A percentile compares a stretch with the other conserved stretches of the same genome.
Conservation (phyloP, 2,329 filamentous ascomycete genomes). For the Hymenoscyphus repandus region DNA sequence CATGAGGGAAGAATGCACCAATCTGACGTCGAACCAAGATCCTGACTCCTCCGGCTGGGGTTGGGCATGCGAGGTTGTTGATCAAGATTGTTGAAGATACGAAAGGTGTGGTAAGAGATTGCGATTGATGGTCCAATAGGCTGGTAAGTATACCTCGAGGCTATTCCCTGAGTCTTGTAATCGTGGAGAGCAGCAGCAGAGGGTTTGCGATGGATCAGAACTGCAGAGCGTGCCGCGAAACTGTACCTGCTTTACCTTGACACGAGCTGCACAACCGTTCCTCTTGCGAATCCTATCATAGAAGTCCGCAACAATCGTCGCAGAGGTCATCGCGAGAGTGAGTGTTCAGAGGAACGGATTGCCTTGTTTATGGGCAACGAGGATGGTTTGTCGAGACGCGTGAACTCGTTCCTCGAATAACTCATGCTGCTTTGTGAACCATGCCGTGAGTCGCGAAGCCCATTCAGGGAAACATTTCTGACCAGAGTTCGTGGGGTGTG, state of each 20-base stretch:
- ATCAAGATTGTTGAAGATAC: background rate
- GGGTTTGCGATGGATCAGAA: background rate
- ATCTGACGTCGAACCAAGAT: background rate
- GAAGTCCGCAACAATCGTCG: too few relatives aligned
- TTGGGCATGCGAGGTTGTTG: background rate
- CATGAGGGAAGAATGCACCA: background rate
- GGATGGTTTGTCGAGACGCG: too few relatives aligned
- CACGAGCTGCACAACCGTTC: slow-evolving; percentile 1
- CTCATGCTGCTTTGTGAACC: background rate
- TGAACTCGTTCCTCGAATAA: too few relatives aligned
- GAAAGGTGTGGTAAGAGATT: too few relatives aligned
- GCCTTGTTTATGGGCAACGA: too few relatives aligned
- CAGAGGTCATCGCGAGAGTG: too few relatives aligned
- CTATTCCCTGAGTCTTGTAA: background rate
- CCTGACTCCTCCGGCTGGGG: background rate
- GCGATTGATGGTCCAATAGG: too few relatives aligned
- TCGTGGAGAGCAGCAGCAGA: background rate
- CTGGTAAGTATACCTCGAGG: background rate
- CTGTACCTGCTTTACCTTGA: background rate
- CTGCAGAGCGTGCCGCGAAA: slow-evolving; percentile 1
- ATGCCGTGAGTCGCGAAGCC: background rate
- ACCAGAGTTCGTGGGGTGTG: background rate
- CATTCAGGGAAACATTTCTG: background rate
- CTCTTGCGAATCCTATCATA: background rate
- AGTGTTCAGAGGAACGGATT: too few relatives aligned